A percentile compares a stretch with the other conserved stretches of the same genome.
Evolutionary conservation across 495 filamentous ascomycete genomes (phyloP).

Genomic region (Xylaria curta): DNA sequence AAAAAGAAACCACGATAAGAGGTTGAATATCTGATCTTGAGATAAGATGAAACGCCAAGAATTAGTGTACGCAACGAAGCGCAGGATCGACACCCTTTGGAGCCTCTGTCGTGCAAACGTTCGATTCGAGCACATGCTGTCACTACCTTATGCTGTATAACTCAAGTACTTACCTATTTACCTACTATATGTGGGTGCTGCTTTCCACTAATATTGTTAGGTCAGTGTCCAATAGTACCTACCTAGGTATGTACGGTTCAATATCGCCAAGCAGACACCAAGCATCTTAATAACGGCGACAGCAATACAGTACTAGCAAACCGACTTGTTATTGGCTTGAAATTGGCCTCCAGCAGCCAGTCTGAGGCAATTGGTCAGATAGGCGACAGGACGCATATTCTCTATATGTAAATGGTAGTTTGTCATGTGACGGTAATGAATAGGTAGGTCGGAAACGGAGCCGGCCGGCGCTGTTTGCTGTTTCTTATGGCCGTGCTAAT

Average conservation of each 20-base stretch:
- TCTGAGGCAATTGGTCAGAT: not conserved
- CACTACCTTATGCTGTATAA: not conserved
- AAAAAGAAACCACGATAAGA: not conserved
- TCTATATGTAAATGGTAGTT: not conserved
- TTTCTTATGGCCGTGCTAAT: not conserved
- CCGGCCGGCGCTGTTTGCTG: constrained; percentile 13
- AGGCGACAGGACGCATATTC: not conserved
- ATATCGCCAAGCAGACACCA: too few relatives aligned
- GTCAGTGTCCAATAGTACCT: not conserved
- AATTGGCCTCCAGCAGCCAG: not conserved
- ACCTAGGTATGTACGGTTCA: too few relatives aligned
- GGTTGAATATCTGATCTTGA: not conserved
- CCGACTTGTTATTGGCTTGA: not conserved
- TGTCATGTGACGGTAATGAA: constrained; percentile 1
- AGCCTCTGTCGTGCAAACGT: not conserved
- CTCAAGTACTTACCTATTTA: not conserved
- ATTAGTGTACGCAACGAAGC: not conserved
- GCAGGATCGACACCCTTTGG: not conserved
- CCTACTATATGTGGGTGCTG: not conserved
- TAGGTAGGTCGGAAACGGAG: constrained; percentile 9
- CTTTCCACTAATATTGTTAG: not conserved
- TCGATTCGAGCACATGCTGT: not conserved
- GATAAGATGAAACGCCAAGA: constrained; percentile 1
- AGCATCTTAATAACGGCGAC: not conserved
- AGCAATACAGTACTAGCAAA: too few relatives aligned